Evolutionary conservation across 2,329 filamentous ascomycete genomes (phyloP).

Genomic region (Calonectria pseudoreteaudii): DNA sequence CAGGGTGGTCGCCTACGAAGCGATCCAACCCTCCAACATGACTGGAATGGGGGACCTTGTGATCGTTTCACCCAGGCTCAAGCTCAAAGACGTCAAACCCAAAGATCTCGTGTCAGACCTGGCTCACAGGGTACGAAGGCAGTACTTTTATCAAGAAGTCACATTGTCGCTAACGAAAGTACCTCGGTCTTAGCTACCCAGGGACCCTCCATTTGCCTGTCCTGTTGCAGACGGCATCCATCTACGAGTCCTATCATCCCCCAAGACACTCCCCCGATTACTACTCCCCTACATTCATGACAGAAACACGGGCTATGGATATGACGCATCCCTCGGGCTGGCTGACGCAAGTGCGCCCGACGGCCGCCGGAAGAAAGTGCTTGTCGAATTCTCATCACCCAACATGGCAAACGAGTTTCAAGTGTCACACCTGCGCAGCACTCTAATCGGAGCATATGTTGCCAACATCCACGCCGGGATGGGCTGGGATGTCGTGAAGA

Average conservation of each 20-base stretch:
- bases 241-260: slow-evolving; percentile 35
- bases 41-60: slow-evolving; percentile 42
- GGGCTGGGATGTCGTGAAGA: slow-evolving; percentile 75
- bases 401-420: slow-evolving; percentile 82
- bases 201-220: slow-evolving; percentile 34
- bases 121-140: slow-evolving; percentile 28
- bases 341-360: slow-evolving; percentile 21
- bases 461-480: slow-evolving; percentile 73
- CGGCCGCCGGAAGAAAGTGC: slow-evolving; percentile 50
- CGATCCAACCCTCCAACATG: slow-evolving; percentile 41
- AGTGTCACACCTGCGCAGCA: slow-evolving; percentile 76
- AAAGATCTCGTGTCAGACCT: slow-evolving; percentile 38
- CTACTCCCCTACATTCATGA: slow-evolving; percentile 38
- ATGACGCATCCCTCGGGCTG: slow-evolving; percentile 34
- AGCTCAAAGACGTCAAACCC: slow-evolving; percentile 22
- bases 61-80: slow-evolving; percentile 41
- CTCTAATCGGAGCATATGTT: slow-evolving; percentile 77
- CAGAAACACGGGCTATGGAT: slow-evolving; percentile 31
- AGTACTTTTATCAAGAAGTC: background rate
- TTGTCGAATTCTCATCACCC: slow-evolving; percentile 81
- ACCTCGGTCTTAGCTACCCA: slow-evolving; percentile 30
- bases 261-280: slow-evolving; percentile 37
- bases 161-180: slow-evolving; percentile 20
- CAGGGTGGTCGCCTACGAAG: slow-evolving; percentile 38
- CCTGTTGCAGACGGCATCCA: slow-evolving; percentile 41